phyloP scores from a whole-genome alignment of 441 rosid genomes.

The Omphalea diandra region DNA sequence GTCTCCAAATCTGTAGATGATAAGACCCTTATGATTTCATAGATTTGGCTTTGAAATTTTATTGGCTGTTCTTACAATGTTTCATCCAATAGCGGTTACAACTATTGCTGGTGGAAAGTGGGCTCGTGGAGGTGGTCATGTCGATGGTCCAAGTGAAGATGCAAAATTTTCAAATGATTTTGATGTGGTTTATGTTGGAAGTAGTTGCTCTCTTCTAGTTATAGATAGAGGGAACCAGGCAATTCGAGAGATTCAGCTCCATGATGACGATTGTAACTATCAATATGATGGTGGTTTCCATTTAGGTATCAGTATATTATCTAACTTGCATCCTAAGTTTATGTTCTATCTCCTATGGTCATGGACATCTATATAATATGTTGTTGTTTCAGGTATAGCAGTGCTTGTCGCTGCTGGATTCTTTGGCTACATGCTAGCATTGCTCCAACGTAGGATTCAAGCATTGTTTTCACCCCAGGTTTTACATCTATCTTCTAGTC shows the following conservation, averaged over 20 bases:
- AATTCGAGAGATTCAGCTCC: constrained; percentile 82
- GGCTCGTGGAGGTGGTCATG: constrained; percentile 67
- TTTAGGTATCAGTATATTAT: constrained; percentile 47
- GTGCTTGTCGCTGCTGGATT: constrained; percentile 77
- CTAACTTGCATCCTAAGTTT: neutral
- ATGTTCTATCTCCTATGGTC: neutral
- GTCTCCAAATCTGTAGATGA: neutral
- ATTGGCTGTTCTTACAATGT: neutral
- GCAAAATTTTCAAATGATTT: constrained; percentile 87
- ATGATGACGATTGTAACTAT: constrained; percentile 65
- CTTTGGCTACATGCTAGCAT: constrained; percentile 86
- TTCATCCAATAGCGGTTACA: constrained; percentile 52
- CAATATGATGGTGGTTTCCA: constrained; percentile 54
- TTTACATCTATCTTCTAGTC: neutral
- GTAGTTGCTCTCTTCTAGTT: constrained; percentile 80
- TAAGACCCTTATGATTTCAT: neutral
- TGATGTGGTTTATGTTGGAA: constrained; percentile 63
- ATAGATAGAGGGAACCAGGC: constrained; percentile 88
- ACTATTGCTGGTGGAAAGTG: constrained; percentile 89
- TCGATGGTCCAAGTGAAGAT: constrained; percentile 93
- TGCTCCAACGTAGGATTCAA: constrained; percentile 67
- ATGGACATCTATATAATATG: constrained; percentile 11
- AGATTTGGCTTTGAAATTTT: constrained; percentile 2
- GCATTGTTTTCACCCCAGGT: constrained; percentile 49
- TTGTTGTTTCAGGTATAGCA: constrained; percentile 51